phyloP scores from a whole-genome alignment of 2,329 filamentous ascomycete genomes.

The Cladosporium cucumerinum region DNA sequence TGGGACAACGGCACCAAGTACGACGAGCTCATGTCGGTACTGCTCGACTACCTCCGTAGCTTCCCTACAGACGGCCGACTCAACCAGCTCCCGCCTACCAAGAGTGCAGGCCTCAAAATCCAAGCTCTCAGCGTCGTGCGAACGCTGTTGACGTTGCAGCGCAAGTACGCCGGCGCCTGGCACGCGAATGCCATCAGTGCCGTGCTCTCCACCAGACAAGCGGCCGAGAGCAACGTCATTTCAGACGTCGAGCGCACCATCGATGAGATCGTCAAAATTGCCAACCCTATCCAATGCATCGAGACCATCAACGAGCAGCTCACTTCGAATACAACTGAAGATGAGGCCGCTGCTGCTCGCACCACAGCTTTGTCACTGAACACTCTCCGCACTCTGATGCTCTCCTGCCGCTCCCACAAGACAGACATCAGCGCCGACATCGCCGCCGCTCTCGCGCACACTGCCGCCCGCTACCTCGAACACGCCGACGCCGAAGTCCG shows the following conservation, averaged over 20 bases:
- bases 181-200: conserved; percentile 65
- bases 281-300: conserved; percentile 54
- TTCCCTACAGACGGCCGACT: conserved; percentile 42
- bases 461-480: conserved; percentile 27
- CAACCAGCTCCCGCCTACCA: conserved; percentile 31
- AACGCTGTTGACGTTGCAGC: conserved; percentile 66
- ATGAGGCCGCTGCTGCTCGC: conserved; percentile 43
- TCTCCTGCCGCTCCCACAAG: conserved; percentile 33
- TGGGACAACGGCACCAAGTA: conserved; percentile 68
- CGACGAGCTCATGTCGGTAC: conserved; percentile 61
- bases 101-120: conserved; percentile 59
- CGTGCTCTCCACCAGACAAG: conserved; percentile 61
- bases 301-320: conserved; percentile 40
- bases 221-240: conserved; percentile 69
- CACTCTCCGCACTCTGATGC: conserved; percentile 59
- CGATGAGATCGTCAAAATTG: conserved; percentile 66
- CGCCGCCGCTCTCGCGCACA: conserved; percentile 22
- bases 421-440: conserved; percentile 13
- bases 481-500: conserved; percentile 33
- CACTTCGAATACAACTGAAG: conserved; percentile 22
- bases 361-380: conserved; percentile 56
- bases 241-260: conserved; percentile 70
- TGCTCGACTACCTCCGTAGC: conserved; percentile 68
- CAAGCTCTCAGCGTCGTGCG: conserved; percentile 73
- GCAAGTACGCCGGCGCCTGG: conserved; percentile 64